Evolutionary conservation across 2,329 filamentous ascomycete species (phyloP).

Genomic region (Cryoendolithus antarcticus): DNA sequence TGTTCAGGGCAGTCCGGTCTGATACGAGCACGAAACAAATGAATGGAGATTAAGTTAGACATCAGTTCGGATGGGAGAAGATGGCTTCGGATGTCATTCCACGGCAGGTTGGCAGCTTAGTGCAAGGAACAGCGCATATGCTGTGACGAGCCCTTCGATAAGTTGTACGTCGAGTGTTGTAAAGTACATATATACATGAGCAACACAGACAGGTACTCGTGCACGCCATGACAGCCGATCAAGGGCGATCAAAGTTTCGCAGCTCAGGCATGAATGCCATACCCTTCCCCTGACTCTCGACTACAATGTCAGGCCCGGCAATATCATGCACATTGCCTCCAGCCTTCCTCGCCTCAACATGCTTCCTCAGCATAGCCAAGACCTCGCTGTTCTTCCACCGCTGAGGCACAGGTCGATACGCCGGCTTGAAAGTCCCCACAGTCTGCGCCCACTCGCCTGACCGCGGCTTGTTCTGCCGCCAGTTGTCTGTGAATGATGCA

Average conservation of each 20-base stretch:
- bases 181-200: too few relatives aligned
- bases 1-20: too few relatives aligned
- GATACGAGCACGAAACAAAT: too few relatives aligned
- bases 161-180: too few relatives aligned
- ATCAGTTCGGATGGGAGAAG: too few relatives aligned
- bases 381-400: conserved; percentile 80
- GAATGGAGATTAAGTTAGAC: too few relatives aligned
- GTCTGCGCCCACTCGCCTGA: conserved; percentile 94
- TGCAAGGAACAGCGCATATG: too few relatives aligned
- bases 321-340: conserved; percentile 39
- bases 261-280: conserved; percentile 40
- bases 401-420: conserved; percentile 76
- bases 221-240: background rate
- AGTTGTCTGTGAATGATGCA: conserved; percentile 20
- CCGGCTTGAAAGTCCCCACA: conserved; percentile 83
- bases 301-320: conserved; percentile 22
- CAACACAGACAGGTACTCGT: too few relatives aligned
- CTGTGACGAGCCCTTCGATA: too few relatives aligned
- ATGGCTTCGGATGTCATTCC: too few relatives aligned
- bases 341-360: conserved; percentile 63
- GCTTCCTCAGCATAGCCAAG: conserved; percentile 59
- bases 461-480: conserved; percentile 40
- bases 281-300: conserved; percentile 25
- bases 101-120: too few relatives aligned
- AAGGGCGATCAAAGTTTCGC: conserved; percentile 30